phyloP scores from a whole-genome alignment of 257 asterid species.

The Petunia axillaris region DNA sequence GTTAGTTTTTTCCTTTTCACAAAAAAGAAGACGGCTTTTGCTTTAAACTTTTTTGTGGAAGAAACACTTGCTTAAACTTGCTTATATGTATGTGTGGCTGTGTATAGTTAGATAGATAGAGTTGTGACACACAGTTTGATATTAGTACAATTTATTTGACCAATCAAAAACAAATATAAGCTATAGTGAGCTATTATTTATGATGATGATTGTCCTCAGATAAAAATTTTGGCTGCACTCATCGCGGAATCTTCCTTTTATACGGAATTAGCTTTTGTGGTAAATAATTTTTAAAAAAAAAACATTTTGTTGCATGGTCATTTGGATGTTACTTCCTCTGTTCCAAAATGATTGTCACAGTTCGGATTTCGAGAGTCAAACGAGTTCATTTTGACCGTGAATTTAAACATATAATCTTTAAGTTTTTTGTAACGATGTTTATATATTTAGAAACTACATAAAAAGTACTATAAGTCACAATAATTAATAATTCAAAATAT shows the following conservation, averaged over 20 bases:
- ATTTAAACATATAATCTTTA: too few species aligned
- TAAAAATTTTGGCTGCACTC: neutral
- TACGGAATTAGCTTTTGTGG: neutral
- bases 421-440: too few species aligned
- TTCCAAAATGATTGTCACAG: too few species aligned
- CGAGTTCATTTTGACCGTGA: too few species aligned
- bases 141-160: neutral
- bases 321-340: conserved; percentile 16
- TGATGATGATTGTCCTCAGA: neutral
- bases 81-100: neutral
- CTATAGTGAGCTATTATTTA: neutral
- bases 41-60: conserved; percentile 13
- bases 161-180: neutral
- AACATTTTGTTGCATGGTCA: neutral
- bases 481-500: too few species aligned
- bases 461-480: too few species aligned
- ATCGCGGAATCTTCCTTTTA: neutral
- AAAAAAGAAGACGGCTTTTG: neutral
- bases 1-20: neutral
- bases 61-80: neutral
- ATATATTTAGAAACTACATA: too few species aligned
- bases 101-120: neutral
- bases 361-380: too few species aligned
- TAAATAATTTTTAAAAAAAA: neutral
- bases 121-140: neutral